phyloP scores from a whole-genome alignment of 257 asterid genomes.

The Nicotiana tabacum region DNA sequence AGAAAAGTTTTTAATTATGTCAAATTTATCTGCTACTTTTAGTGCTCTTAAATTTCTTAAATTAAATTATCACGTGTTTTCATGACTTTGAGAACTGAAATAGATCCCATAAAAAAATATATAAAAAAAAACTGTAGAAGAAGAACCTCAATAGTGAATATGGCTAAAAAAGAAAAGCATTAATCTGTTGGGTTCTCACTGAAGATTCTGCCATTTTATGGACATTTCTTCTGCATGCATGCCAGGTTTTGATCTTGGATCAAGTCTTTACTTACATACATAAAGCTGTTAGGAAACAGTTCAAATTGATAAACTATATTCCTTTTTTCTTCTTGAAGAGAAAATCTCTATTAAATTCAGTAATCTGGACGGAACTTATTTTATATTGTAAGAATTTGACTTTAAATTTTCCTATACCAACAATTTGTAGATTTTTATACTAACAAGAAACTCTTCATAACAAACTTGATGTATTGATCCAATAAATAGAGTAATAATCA shows the following conservation, averaged over 20 bases:
- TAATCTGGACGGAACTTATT: not conserved
- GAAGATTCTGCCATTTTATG: not conserved
- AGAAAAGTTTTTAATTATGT: not conserved
- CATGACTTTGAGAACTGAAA: not conserved
- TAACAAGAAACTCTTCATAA: not conserved
- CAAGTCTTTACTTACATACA: not conserved
- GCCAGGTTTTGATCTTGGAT: constrained; percentile 3
- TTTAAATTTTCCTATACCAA: not conserved
- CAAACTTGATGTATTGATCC: not conserved
- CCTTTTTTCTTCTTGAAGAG: not conserved
- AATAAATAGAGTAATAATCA: not conserved
- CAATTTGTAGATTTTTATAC: not conserved
- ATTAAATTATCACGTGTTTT: not conserved
- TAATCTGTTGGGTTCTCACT: not conserved
- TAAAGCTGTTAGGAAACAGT: constrained; percentile 1
- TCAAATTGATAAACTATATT: not conserved
- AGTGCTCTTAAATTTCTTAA: not conserved
- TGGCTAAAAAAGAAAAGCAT: not conserved
- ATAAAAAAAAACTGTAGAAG: too few species aligned
- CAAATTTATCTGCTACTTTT: not conserved
- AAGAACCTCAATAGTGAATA: not conserved
- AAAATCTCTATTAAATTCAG: not conserved
- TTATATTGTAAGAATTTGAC: not conserved
- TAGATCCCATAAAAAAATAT: not conserved
- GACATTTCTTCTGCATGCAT: not conserved